Evolutionary conservation across 441 rosid species (phyloP), one percentile per base, ranked within the genome.

Genomic region (Biscutella auriculata): DNA sequence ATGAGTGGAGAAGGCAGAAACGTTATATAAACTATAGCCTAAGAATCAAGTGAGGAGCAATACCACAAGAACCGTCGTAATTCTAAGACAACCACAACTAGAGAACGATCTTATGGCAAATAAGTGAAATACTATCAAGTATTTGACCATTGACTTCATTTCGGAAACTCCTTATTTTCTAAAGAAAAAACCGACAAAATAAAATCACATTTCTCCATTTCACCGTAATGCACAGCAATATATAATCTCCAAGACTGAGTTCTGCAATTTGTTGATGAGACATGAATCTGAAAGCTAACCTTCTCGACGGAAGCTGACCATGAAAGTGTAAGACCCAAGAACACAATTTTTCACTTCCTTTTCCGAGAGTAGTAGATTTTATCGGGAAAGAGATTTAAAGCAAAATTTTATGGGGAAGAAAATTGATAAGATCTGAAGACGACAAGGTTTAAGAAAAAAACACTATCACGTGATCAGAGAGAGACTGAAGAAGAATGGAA

Each of bases 311-410:
- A 21, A 93, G 72, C 21, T 81, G 90, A 70, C 87, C 89, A 94
- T 0, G 99, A 93, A 13, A 93, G 95, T 45, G 79, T 62, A 40
- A 94, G 97, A 0, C 97, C 97, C 55, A 87, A 63, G 63, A 89
- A 89, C 25, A 94, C 96, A 21, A 94, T 85, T n/a, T n/a, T n/a
- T n/a, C n/a, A n/a, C n/a, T n/a, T n/a, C n/a, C n/a, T n/a, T n/a
- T n/a, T n/a, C n/a, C n/a, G n/a, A n/a, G n/a, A n/a, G n/a, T n/a
- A n/a, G n/a, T n/a, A n/a, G n/a, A n/a, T n/a, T n/a, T n/a, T n/a
- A n/a, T n/a, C n/a, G n/a, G n/a, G n/a, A n/a, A n/a, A n/a, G n/a
- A n/a, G n/a, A n/a, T n/a, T n/a, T n/a, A n/a, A n/a, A n/a, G n/a
- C n/a, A n/a, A n/a, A n/a, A n/a, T n/a, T n/a, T n/a, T n/a, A n/a